Conservation (phyloP, 768 basidiomycete species). For the Cantharellus anzutake region DNA sequence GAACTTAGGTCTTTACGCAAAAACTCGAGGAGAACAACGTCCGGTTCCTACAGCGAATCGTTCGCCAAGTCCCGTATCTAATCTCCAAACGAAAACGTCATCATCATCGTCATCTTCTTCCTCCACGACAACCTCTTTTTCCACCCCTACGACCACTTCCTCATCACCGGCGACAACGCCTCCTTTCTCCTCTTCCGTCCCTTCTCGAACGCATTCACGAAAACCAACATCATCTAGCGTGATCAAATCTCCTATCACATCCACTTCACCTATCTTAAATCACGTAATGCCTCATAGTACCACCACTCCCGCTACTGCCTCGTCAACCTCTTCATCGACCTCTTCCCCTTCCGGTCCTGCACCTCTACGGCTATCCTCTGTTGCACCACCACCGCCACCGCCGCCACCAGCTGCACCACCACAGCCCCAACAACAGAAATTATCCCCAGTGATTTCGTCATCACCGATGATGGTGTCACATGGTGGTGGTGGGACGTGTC, state of each 20-base stretch:
- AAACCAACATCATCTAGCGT: background rate
- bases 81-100: background rate
- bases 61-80: background rate
- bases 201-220: background rate
- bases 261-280: no score
- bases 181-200: background rate
- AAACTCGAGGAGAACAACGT: conserved; percentile 1
- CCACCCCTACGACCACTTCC: background rate
- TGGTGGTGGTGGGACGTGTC: conserved; percentile 41
- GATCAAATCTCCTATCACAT: no score
- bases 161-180: background rate
- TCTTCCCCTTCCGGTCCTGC: no score
- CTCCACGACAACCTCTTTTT: background rate
- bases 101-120: background rate
- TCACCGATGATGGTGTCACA: no score
- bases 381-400: no score
- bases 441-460: no score
- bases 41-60: background rate
- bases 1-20: background rate
- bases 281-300: no score
- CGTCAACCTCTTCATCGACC: no score
- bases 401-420: no score
- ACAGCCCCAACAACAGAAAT: no score
- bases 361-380: no score
- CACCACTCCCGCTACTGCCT: no score